These are phyloP conservation scores for Hypoxylon rubiginosum DNA, from an alignment of 2,329 filamentous ascomycete species.

Conservation along the genomic window DNA sequence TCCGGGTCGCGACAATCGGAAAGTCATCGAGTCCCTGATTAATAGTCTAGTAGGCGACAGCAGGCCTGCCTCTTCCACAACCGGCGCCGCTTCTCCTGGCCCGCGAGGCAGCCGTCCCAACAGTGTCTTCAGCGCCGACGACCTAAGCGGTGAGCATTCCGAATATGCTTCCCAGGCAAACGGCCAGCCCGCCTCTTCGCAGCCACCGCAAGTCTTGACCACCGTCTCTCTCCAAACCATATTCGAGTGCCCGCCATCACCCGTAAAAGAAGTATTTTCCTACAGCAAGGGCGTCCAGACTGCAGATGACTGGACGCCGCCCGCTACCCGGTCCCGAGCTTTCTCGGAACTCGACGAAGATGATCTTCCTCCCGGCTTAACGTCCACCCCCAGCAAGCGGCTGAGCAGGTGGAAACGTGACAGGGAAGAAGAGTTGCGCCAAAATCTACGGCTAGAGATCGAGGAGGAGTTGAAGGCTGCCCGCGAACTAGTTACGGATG, in stretches of 20 bases:
- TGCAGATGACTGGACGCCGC: constrained; percentile 76
- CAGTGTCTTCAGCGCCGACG: constrained; percentile 85
- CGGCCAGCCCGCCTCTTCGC: constrained; percentile 55
- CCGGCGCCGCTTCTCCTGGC: constrained; percentile 75
- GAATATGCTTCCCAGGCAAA: constrained; percentile 67
- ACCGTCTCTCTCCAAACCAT: constrained; percentile 81
- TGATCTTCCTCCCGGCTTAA: constrained; percentile 65
- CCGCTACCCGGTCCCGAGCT: constrained; percentile 65
- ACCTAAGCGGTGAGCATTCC: constrained; percentile 81
- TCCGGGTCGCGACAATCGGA: constrained; percentile 76
- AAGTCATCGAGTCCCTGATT: constrained; percentile 88
- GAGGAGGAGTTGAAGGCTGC: constrained; percentile 89
- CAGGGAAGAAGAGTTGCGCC: constrained; percentile 88
- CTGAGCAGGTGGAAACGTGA: constrained; percentile 84
- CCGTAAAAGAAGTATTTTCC: constrained; percentile 86
- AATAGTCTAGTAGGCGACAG: constrained; percentile 85
- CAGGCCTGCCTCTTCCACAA: constrained; percentile 76
- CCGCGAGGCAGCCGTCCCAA: constrained; percentile 82
- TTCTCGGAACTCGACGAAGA: constrained; percentile 74
- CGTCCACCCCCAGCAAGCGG: constrained; percentile 76
- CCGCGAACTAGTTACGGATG: constrained; percentile 70
- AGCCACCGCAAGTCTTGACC: constrained; percentile 76
- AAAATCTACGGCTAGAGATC: constrained; percentile 87
- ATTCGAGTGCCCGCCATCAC: constrained; percentile 82
- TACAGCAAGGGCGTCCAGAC: constrained; percentile 99